phyloP scores from a whole-genome alignment of 768 basidiomycete species.

The Lentinula boryana region DNA sequence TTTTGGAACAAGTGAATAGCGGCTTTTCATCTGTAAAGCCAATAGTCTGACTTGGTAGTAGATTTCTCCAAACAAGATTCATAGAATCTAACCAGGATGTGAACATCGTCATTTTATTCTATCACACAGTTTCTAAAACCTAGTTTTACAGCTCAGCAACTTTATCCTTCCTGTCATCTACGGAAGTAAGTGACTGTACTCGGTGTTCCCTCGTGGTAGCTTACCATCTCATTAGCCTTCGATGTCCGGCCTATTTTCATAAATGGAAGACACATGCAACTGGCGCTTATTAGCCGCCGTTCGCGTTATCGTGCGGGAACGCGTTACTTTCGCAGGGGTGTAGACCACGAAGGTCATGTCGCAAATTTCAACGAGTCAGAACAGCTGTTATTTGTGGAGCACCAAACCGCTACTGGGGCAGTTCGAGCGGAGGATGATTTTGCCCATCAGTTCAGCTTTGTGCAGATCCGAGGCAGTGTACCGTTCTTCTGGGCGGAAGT shows the following conservation, averaged over 20 bases:
- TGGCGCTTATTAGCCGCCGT: slow-evolving; percentile 88
- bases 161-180: slow-evolving; percentile 93
- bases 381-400: slow-evolving; percentile 80
- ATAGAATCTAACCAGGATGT: slow-evolving; percentile 55
- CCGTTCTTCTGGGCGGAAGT: slow-evolving; percentile 97
- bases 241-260: slow-evolving; percentile 73
- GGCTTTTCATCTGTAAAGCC: not conserved
- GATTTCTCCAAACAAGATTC: slow-evolving; percentile 32
- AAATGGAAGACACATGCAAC: slow-evolving; percentile 72
- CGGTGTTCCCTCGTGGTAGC: not conserved
- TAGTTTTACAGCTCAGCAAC: slow-evolving; percentile 56
- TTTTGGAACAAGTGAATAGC: slow-evolving; percentile 87
- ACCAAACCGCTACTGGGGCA: slow-evolving; percentile 33
- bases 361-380: slow-evolving; percentile 99
- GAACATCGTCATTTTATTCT: slow-evolving; percentile 21
- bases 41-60: slow-evolving; percentile 9
- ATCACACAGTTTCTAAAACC: slow-evolving; percentile 8
- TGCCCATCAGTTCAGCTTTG: slow-evolving; percentile 71
- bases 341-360: slow-evolving; percentile 84
- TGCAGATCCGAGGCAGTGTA: slow-evolving; percentile 90
- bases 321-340: slow-evolving; percentile 92
- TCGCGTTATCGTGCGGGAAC: slow-evolving; percentile 94
- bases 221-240: slow-evolving; percentile 52
- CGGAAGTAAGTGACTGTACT: slow-evolving; percentile 64
- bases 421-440: slow-evolving; percentile 38